These are phyloP conservation scores for Diutina rugosa DNA, from an alignment of 1,139 yeast genomes.

Conservation along the genomic window DNA sequence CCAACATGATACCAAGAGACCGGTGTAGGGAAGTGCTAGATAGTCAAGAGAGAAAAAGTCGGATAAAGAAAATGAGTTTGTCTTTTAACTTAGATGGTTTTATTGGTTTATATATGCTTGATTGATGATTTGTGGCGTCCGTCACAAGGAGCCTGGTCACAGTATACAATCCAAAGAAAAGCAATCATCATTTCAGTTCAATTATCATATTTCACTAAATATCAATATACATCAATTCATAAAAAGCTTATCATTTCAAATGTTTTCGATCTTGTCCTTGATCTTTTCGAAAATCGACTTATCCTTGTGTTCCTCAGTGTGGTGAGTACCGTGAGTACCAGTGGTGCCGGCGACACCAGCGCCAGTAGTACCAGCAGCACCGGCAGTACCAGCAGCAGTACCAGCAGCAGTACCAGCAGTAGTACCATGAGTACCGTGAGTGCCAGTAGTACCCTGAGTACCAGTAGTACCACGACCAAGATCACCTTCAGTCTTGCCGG, in stretches of 20 bases:
- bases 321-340: background rate
- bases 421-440: no score
- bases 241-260: background rate
- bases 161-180: no score
- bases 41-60: no score
- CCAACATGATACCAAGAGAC: no score
- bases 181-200: no score
- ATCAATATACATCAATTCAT: background rate
- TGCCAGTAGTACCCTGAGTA: background rate
- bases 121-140: no score
- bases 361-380: background rate
- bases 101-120: no score
- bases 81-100: no score
- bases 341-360: background rate
- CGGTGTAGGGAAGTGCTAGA: no score
- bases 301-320: background rate
- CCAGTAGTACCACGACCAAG: background rate
- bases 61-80: no score
- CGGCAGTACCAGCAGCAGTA: background rate
- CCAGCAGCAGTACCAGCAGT: no score
- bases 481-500: background rate
- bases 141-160: no score
- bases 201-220: background rate
- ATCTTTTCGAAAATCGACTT: background rate
- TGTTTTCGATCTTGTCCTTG: slow-evolving; percentile 1